Conservation (phyloP, 306 rosid genomes). For the Oemleria cerasiformis region DNA sequence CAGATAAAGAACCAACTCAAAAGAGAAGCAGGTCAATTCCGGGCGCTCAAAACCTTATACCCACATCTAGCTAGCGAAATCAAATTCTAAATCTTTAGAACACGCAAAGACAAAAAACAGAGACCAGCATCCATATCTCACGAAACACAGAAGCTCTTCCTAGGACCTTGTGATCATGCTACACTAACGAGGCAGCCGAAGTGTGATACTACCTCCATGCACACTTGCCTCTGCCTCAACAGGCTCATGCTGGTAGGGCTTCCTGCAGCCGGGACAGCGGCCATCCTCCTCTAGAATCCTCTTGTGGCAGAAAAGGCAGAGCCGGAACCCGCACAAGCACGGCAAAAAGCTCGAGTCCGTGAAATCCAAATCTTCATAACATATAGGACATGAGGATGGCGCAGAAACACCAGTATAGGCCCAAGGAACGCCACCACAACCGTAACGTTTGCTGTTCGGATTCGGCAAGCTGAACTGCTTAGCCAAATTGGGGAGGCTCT, state of each 20-base stretch:
- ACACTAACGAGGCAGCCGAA: conserved; percentile 70
- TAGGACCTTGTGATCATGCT: conserved; percentile 84
- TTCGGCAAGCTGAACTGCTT: conserved; percentile 79
- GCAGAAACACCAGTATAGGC: conserved; percentile 30
- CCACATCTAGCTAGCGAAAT: conserved; percentile 43
- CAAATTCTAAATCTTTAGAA: conserved; percentile 48
- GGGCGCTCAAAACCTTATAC: conserved; percentile 57
- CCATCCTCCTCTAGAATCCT: conserved; percentile 90
- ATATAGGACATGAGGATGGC: conserved; percentile 82
- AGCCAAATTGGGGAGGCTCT: conserved; percentile 78
- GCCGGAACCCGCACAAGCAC: conserved; percentile 85
- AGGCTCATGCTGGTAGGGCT: conserved; percentile 65
- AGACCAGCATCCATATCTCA: conserved; percentile 45
- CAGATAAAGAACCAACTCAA: conserved; percentile 50
- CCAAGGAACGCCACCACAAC: conserved; percentile 61
- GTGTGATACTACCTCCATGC: conserved; percentile 57
- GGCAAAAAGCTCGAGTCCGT: conserved; percentile 89
- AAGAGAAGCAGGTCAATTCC: conserved; percentile 50
- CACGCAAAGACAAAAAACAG: conserved; percentile 27
- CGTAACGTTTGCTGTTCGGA: conserved; percentile 39
- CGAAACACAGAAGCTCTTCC: conserved; percentile 37
- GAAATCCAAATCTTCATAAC: conserved; percentile 86
- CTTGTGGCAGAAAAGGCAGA: conserved; percentile 97
- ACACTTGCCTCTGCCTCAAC: conserved; percentile 59
- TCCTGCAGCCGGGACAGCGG: conserved; percentile 97